Evolutionary conservation across 192 early-diverging fungal species (phyloP).

Genomic region (Backusella liffmaniae): DNA sequence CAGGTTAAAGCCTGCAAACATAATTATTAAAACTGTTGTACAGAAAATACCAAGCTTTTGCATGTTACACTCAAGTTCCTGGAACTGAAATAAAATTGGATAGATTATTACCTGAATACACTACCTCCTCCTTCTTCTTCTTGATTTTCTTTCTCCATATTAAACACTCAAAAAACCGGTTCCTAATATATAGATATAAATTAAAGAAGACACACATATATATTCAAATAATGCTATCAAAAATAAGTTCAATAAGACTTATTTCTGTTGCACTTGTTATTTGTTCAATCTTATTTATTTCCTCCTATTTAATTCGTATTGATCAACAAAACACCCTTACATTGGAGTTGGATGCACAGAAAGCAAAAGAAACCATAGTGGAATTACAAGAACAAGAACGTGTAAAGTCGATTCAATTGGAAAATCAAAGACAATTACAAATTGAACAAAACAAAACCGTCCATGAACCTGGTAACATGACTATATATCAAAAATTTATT

Average conservation of each 20-base stretch:
- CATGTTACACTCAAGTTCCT: not conserved
- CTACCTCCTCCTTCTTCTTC: not conserved
- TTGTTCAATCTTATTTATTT: not conserved
- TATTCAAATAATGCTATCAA: not conserved
- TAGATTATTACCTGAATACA: too few relatives aligned
- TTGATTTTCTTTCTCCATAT: not conserved
- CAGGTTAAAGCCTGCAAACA: too few relatives aligned
- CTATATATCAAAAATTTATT: too few relatives aligned
- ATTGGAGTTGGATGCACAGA: not conserved
- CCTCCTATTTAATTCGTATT: not conserved
- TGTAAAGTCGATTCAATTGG: not conserved
- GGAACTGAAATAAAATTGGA: not conserved
- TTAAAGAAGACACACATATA: not conserved
- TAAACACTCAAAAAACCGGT: too few relatives aligned
- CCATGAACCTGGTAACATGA: not conserved
- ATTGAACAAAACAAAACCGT: not conserved
- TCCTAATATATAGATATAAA: not conserved
- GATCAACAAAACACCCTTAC: not conserved
- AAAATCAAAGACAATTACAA: not conserved
- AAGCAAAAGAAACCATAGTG: not conserved
- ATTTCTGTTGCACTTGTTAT: conserved; percentile 4
- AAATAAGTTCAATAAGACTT: not conserved
- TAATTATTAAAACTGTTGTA: not conserved
- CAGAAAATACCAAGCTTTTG: conserved; percentile 3
- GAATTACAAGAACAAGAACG: not conserved